phyloP scores from a whole-genome alignment of 2,329 filamentous ascomycete species.

The Paraphoma sp. region DNA sequence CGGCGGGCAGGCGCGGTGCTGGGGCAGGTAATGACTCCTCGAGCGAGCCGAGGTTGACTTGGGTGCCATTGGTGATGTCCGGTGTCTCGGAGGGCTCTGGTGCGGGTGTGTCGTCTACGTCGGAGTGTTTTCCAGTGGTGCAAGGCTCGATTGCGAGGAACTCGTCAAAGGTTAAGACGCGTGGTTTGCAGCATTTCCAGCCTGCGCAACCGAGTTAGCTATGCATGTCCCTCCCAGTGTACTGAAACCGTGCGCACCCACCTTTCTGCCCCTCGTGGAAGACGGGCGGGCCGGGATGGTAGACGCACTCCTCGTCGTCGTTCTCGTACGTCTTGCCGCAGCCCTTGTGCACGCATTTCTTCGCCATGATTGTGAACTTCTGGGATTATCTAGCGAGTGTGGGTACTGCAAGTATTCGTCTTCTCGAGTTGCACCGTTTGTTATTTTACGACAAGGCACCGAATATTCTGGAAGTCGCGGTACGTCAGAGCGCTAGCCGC shows the following conservation, averaged over 20 bases:
- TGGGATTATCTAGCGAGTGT: constrained; percentile 5
- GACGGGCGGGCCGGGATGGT: constrained; percentile 87
- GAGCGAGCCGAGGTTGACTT: constrained; percentile 40
- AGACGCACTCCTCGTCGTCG: constrained; percentile 81
- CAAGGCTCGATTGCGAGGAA: constrained; percentile 93
- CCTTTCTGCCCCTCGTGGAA: constrained; percentile 99
- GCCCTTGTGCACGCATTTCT: constrained; percentile 95
- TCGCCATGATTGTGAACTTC: constrained; percentile 60
- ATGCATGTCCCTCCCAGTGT: constrained; percentile 1
- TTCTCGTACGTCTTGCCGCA: constrained; percentile 90
- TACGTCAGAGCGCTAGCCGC: constrained; percentile 36
- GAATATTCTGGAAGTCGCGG: constrained; percentile 47
- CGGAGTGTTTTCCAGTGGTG: constrained; percentile 90
- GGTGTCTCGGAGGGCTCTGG: constrained; percentile 56
- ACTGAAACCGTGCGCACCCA: constrained; percentile 46
- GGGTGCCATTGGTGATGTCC: constrained; percentile 50
- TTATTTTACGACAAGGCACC: constrained; percentile 21
- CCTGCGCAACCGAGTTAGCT: constrained; percentile 60
- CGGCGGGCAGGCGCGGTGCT: constrained; percentile 40
- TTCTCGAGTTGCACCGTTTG: constrained; percentile 11
- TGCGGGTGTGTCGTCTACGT: constrained; percentile 74
- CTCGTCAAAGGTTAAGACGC: constrained; percentile 96
- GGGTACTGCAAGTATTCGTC: constrained; percentile 9
- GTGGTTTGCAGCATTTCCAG: constrained; percentile 98
- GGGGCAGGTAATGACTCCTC: constrained; percentile 40